Conservation (phyloP, 2,329 filamentous ascomycete genomes). For the Fusarium phyllophilum region DNA sequence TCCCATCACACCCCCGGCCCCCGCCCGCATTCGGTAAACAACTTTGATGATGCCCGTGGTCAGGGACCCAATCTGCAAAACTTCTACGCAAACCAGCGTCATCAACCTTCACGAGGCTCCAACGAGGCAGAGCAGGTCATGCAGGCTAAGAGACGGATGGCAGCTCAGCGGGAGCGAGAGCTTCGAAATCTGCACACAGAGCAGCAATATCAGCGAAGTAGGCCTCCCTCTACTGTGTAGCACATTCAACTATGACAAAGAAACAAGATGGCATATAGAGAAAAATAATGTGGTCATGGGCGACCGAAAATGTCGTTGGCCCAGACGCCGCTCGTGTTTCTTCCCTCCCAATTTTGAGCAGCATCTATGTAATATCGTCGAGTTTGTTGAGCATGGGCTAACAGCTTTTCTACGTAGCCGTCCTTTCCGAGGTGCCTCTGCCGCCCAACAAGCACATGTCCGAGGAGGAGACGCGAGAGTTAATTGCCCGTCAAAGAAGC, state of each 20-base stretch:
- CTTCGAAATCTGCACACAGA: constrained; percentile 99
- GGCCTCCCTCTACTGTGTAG: constrained; percentile 81
- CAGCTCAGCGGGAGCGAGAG: constrained; percentile 97
- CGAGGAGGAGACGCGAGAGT: constrained; percentile 93
- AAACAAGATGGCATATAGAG: constrained; percentile 53
- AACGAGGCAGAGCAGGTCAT: constrained; percentile 97
- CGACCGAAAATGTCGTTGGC: constrained; percentile 38
- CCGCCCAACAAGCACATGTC: constrained; percentile 80
- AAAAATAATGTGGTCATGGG: constrained; percentile 45
- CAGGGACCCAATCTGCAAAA: constrained; percentile 84
- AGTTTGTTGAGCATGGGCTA: constrained; percentile 50
- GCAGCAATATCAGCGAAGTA: constrained; percentile 99
- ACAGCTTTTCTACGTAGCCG: constrained; percentile 59
- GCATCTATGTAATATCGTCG: constrained; percentile 42
- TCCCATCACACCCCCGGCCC: constrained; percentile 69
- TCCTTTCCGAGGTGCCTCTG: constrained; percentile 57
- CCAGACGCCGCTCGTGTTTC: constrained; percentile 40
- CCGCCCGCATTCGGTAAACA: constrained; percentile 85
- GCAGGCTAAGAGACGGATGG: constrained; percentile 99
- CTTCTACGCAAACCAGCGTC: constrained; percentile 94
- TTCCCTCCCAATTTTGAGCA: constrained; percentile 40
- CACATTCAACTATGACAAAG: constrained; percentile 55
- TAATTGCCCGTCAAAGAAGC: constrained; percentile 95
- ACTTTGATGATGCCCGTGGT: constrained; percentile 78
- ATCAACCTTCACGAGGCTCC: constrained; percentile 83